These are phyloP conservation scores for Forsythia suspensa DNA, from an alignment of 257 asterid genomes.

Conservation along the genomic window DNA sequence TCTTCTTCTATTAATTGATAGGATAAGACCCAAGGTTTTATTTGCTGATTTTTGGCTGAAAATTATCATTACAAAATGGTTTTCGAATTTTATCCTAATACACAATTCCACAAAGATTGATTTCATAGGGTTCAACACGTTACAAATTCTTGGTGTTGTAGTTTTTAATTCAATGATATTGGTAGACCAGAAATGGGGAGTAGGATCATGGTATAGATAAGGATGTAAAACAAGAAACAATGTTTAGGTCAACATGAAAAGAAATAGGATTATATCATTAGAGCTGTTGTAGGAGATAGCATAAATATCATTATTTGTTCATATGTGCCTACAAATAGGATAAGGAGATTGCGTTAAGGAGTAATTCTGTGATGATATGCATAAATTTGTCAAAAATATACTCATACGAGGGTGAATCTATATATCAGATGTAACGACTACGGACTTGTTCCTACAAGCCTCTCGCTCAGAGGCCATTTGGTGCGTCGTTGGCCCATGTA, in stretches of 20 bases:
- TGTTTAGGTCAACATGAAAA: background rate
- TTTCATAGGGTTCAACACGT: background rate
- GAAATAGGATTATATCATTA: background rate
- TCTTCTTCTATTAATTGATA: background rate
- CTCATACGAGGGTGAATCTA: background rate
- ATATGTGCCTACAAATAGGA: background rate
- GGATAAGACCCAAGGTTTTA: background rate
- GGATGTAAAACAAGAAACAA: background rate
- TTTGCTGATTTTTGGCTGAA: background rate
- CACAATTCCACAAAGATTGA: background rate
- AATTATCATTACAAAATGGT: background rate
- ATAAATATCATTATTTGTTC: background rate
- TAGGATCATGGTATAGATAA: background rate
- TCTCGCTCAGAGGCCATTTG: too few relatives aligned
- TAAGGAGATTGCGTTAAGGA: background rate
- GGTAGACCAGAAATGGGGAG: background rate
- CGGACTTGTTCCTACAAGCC: too few relatives aligned
- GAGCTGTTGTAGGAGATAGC: background rate
- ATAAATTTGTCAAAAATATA: background rate
- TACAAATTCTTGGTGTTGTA: background rate
- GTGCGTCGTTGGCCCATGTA: too few relatives aligned
- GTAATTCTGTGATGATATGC: background rate
- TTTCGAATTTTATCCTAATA: background rate
- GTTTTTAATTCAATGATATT: background rate
- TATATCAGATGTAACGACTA: background rate